A percentile compares a stretch with the other conserved stretches of the same genome.
These are phyloP conservation scores for Penicillium sp. DNA, from an alignment of 2,329 filamentous ascomycete species.

Conservation along the genomic window DNA sequence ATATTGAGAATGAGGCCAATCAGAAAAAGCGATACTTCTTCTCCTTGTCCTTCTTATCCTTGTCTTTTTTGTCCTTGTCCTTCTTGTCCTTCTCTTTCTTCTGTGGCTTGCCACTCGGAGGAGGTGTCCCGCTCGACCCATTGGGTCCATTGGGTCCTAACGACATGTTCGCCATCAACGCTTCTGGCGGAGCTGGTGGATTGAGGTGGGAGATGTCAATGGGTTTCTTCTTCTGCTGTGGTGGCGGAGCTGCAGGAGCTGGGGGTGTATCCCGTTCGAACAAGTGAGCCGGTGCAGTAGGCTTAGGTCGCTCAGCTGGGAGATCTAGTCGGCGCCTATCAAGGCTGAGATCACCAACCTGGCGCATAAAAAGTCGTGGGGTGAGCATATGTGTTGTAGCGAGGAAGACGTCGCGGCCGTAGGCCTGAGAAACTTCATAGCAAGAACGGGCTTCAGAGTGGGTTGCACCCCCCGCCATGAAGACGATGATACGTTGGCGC, in stretches of 20 bases:
- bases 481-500: slow-evolving; percentile 83
- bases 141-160: slow-evolving; percentile 30
- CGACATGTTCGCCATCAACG: slow-evolving; percentile 35
- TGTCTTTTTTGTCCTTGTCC: slow-evolving; percentile 50
- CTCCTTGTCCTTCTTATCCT: slow-evolving; percentile 41
- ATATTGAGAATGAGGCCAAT: slow-evolving; percentile 16
- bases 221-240: slow-evolving; percentile 22
- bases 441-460: slow-evolving; percentile 85
- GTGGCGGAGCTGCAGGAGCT: slow-evolving; percentile 39
- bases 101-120: slow-evolving; percentile 26
- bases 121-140: slow-evolving; percentile 25
- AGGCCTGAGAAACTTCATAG: slow-evolving; percentile 72
- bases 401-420: slow-evolving; percentile 77
- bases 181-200: slow-evolving; percentile 28
- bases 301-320: slow-evolving; percentile 71
- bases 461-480: slow-evolving; percentile 91
- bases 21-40: slow-evolving; percentile 54
- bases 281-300: slow-evolving; percentile 76
- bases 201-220: slow-evolving; percentile 17
- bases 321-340: slow-evolving; percentile 72
- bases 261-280: slow-evolving; percentile 65
- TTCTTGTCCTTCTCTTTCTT: slow-evolving; percentile 47
- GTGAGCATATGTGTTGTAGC: slow-evolving; percentile 89
- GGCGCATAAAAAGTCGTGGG: slow-evolving; percentile 72
- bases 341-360: slow-evolving; percentile 71